phyloP scores from a whole-genome alignment of 768 basidiomycete species.

The Boletus pseudo-olivaceus region DNA sequence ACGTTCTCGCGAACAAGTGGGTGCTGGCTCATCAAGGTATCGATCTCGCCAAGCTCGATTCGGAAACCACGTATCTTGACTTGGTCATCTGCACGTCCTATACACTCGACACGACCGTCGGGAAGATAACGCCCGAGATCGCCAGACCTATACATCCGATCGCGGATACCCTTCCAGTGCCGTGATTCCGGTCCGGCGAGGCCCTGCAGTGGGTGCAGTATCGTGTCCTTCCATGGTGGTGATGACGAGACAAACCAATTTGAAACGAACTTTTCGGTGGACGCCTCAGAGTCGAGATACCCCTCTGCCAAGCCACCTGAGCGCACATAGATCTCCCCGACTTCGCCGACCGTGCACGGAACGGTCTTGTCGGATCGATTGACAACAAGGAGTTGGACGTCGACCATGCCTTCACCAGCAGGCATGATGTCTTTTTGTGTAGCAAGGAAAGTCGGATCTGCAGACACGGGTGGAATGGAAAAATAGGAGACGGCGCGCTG shows the following conservation, averaged over 20 bases:
- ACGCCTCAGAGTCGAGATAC: conserved; percentile 81
- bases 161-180: conserved; percentile 93
- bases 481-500: conserved; percentile 99
- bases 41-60: conserved; percentile 97
- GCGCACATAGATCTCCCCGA: conserved; percentile 98
- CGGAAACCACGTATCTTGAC: conserved; percentile 99
- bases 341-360: conserved; percentile 91
- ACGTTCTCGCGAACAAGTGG: conserved; percentile 96
- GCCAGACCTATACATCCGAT: conserved; percentile 96
- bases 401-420: conserved; percentile 95
- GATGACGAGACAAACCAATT: conserved; percentile 80
- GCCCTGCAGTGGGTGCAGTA: conserved; percentile 54
- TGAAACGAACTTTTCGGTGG: conserved; percentile 84
- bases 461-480: conserved; percentile 77
- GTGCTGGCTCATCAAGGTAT: conserved; percentile 92
- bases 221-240: conserved; percentile 61
- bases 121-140: conserved; percentile 95
- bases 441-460: conserved; percentile 85
- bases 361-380: conserved; percentile 83
- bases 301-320: conserved; percentile 95
- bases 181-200: conserved; percentile 68
- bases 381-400: conserved; percentile 95
- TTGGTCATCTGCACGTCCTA: conserved; percentile 95
- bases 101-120: conserved; percentile 92
- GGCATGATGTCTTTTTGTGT: conserved; percentile 98